Conservation (phyloP, 352 stramenopile genomes). For the Phytophthora colocasiae region DNA sequence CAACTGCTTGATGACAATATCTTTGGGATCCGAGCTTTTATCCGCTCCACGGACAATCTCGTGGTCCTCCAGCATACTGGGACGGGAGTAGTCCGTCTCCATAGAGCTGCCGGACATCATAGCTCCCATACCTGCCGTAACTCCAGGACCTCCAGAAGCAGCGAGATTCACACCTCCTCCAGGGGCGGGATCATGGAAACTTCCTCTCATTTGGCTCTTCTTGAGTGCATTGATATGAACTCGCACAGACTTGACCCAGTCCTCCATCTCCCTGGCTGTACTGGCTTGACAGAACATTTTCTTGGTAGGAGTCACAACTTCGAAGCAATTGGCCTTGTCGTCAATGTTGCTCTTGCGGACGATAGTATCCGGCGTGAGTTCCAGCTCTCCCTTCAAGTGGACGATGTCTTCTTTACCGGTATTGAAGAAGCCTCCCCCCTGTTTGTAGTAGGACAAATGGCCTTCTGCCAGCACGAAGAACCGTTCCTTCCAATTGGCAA, state of each 20-base stretch:
- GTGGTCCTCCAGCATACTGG: constrained; percentile 84
- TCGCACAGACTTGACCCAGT: constrained; percentile 88
- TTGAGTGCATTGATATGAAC: constrained; percentile 83
- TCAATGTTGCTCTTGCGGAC: constrained; percentile 88
- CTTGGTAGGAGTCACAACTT: constrained; percentile 82
- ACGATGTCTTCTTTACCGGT: constrained; percentile 88
- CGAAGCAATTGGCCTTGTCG: constrained; percentile 89
- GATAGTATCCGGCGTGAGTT: constrained; percentile 81
- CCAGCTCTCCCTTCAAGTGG: constrained; percentile 84
- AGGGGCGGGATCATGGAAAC: constrained; percentile 67
- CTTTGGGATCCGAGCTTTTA: constrained; percentile 85
- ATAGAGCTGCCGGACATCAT: constrained; percentile 11
- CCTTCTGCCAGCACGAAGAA: constrained; percentile 89
- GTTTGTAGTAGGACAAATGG: constrained; percentile 90
- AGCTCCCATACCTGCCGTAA: constrained; percentile 21
- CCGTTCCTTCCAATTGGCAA: constrained; percentile 90
- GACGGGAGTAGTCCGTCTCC: constrained; percentile 80
- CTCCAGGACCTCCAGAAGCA: constrained; percentile 32
- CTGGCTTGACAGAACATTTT: constrained; percentile 89
- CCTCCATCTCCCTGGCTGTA: constrained; percentile 84
- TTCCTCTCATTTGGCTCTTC: constrained; percentile 56
- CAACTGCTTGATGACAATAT: constrained; percentile 89
- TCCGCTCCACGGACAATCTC: constrained; percentile 85
- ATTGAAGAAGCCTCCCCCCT: constrained; percentile 87
- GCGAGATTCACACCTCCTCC: constrained; percentile 34